Conservation (phyloP, 2,329 filamentous ascomycete genomes). For the Aureobasidium sp. region DNA sequence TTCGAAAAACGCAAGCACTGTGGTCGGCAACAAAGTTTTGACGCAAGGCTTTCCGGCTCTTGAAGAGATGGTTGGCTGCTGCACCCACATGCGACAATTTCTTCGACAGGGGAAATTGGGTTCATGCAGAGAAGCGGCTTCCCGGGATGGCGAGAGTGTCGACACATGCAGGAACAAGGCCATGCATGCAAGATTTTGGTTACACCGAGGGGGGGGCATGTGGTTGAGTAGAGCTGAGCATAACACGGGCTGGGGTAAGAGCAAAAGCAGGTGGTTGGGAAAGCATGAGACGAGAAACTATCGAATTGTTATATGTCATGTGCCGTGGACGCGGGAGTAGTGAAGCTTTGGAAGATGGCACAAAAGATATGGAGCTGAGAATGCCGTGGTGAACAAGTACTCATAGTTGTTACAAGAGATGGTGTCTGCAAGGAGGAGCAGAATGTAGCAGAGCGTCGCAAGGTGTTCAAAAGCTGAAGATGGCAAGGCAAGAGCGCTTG, state of each 20-base stretch:
- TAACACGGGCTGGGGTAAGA: background rate
- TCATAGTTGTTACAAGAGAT: background rate
- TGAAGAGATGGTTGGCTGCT: background rate
- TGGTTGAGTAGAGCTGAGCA: background rate
- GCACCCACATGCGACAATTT: background rate
- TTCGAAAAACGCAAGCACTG: background rate
- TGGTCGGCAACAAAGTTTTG: background rate
- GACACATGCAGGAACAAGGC: conserved; percentile 2
- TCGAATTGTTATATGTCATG: background rate
- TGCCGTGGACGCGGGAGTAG: background rate
- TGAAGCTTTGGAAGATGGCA: no score
- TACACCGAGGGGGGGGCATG: background rate
- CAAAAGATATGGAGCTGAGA: background rate
- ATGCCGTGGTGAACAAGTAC: no score
- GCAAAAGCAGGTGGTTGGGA: conserved; percentile 5
- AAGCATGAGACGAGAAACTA: background rate
- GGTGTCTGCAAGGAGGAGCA: background rate
- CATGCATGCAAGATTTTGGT: background rate
- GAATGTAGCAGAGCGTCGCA: background rate
- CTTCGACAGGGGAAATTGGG: background rate
- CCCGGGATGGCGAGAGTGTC: background rate
- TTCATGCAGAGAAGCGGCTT: background rate
- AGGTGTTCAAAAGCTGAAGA: background rate
- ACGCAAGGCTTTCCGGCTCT: background rate
- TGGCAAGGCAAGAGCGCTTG: background rate